Base-by-base conservation (phyloP, 768 basidiomycete species). In the Pleurotus sapidus region DNA sequence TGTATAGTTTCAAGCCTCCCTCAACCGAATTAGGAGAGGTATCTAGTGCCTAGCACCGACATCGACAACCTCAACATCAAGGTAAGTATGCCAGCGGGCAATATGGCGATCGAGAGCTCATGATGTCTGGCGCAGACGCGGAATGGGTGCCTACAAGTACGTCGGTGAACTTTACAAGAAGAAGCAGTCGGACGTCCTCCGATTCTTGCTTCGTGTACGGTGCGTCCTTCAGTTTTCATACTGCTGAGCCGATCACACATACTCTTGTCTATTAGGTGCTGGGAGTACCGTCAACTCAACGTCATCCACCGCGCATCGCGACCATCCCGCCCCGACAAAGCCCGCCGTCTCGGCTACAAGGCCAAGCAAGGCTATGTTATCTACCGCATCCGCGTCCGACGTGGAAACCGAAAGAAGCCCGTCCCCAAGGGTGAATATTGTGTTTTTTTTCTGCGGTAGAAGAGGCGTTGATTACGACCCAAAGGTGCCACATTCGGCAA, bases 361-460 rank as follows among this genome's bases (percentile, higher is more conserved):
- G 95, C 97, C 73, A 99, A 99, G 85, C 97, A 99, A 77, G 97
- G 97, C 67, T 99, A 94, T 72, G 89, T 98, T 63, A 76, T 99
- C 78, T 99, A 99, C 81, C 93, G 97, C 68, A 80, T 99, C 67
- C 92, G 97, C 64, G 96, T 99, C 63, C 88, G 97, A 67, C 86
- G 95, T 62, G 97, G 97, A 72, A 98, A 98, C 85, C 88, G 97
- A 79, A 99, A 99, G 83, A 97, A 95, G 84, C 95, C 90, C 61
- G 96, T 91, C 59, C 91, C 91, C 67, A 99, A 99, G 83, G 97
- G 96, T 94, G 57, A 53, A 78, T 70, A 12, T 49, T 3, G 34
- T 38, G 46, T 7, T 55, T 39, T n/a, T 48, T 17, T n/a, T 57
- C 17, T 6, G 11, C 34, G 24, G 24, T 30, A 6, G 34, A 51